Evolutionary conservation across 768 basidiomycete species (phyloP).

Genomic region (Naganishia antarctica): DNA sequence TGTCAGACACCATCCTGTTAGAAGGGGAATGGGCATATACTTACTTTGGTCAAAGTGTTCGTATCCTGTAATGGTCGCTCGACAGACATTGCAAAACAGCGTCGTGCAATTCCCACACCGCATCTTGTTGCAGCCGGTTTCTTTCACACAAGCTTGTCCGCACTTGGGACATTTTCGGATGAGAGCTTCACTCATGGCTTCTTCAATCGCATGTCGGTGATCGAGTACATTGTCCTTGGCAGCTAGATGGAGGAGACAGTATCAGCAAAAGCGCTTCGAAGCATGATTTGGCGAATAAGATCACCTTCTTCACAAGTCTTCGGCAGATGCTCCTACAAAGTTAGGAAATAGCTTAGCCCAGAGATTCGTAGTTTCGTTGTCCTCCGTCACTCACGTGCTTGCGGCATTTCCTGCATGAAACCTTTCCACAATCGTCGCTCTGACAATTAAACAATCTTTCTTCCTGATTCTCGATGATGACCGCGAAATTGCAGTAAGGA

Average conservation of each 20-base stretch:
- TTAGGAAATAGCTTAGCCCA: neutral
- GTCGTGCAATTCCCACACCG: conserved; percentile 57
- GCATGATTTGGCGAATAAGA: neutral
- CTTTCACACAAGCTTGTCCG: conserved; percentile 57
- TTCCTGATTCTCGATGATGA: conserved; percentile 64
- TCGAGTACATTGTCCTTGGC: conserved; percentile 67
- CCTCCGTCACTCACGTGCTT: conserved; percentile 55
- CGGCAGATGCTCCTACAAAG: conserved; percentile 48
- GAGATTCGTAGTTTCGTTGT: too few relatives aligned
- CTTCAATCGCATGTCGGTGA: conserved; percentile 73
- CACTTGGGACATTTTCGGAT: conserved; percentile 87
- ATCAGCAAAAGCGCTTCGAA: neutral
- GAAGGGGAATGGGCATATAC: neutral
- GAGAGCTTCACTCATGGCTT: conserved; percentile 85
- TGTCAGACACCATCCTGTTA: neutral
- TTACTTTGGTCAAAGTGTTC: conserved; percentile 44
- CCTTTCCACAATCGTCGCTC: conserved; percentile 60
- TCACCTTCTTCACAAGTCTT: conserved; percentile 46
- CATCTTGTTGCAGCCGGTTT: conserved; percentile 75
- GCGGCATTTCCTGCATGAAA: conserved; percentile 77
- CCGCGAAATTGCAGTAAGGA: conserved; percentile 82
- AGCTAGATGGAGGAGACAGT: neutral
- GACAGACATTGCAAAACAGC: conserved; percentile 78
- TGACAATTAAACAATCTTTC: conserved; percentile 63
- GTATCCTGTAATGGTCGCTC: conserved; percentile 58